phyloP scores from a whole-genome alignment of 768 basidiomycete genomes.

The Pulveroboletus sp. region DNA sequence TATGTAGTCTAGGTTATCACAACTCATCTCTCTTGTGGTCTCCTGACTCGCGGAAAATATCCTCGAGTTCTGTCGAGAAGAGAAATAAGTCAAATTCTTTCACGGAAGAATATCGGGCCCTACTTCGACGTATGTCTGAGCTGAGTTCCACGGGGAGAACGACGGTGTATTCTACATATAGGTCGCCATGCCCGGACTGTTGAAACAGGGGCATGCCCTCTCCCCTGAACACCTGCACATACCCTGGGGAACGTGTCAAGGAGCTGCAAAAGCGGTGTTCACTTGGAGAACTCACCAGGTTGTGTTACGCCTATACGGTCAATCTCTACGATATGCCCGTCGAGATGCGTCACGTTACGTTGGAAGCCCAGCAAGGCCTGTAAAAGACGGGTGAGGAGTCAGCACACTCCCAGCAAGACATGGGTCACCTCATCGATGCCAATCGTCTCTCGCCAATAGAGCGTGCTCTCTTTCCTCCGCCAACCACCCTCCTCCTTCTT shows the following conservation, averaged over 20 bases:
- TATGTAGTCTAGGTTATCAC: too few relatives aligned
- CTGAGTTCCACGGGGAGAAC: slow-evolving; percentile 77
- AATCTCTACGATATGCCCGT: slow-evolving; percentile 74
- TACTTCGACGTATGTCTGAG: slow-evolving; percentile 67
- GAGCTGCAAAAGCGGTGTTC: background rate
- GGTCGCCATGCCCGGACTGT: slow-evolving; percentile 60
- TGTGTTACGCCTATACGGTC: slow-evolving; percentile 82
- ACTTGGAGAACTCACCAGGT: slow-evolving; percentile 52
- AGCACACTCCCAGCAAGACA: background rate
- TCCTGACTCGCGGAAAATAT: slow-evolving; percentile 47
- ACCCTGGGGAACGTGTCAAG: slow-evolving; percentile 46
- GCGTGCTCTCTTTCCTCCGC: slow-evolving; percentile 82
- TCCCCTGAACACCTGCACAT: slow-evolving; percentile 77
- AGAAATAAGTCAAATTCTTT: slow-evolving; percentile 7
- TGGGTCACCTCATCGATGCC: slow-evolving; percentile 74
- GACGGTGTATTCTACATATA: slow-evolving; percentile 92
- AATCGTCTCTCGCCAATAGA: slow-evolving; percentile 92
- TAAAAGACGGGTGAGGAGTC: background rate
- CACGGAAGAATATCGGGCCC: slow-evolving; percentile 34
- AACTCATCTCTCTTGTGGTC: slow-evolving; percentile 37
- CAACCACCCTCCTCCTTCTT: slow-evolving; percentile 75
- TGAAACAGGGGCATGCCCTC: slow-evolving; percentile 87
- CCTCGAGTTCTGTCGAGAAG: slow-evolving; percentile 45
- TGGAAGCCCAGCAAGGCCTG: slow-evolving; percentile 97
- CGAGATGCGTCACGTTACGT: slow-evolving; percentile 86